Percentiles rank a stretch among this genome's conserved stretches.
These are phyloP conservation scores for Cyclotella baltica DNA, from an alignment of 108 stramenopile genomes.

Conservation along the genomic window DNA sequence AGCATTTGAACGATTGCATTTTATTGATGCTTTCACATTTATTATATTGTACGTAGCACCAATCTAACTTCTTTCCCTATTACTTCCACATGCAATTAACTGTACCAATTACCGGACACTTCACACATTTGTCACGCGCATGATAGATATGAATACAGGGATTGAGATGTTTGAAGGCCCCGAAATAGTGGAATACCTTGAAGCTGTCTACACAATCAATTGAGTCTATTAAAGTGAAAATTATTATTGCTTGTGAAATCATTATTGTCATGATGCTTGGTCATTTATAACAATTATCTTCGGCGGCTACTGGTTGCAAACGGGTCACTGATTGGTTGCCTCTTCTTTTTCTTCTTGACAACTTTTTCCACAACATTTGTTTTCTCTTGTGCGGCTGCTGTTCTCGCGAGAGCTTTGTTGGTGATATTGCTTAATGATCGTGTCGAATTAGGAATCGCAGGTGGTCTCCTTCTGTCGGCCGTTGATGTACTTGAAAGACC, in stretches of 20 bases:
- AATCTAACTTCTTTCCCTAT: no score
- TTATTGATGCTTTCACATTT: no score
- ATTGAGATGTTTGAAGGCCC: slow-evolving; percentile 80
- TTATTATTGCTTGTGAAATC: no score
- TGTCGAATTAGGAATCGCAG: background rate
- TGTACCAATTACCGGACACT: no score
- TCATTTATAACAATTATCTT: no score
- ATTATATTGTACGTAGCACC: no score
- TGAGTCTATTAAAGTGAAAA: no score
- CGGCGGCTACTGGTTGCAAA: slow-evolving; percentile 3
- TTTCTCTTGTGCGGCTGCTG: no score
- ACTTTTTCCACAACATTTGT: background rate
- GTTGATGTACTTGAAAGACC: background rate
- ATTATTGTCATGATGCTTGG: no score
- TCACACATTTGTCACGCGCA: no score
- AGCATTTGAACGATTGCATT: no score
- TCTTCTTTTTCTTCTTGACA: slow-evolving; percentile 7
- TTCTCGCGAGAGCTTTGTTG: slow-evolving; percentile 2
- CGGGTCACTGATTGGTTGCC: slow-evolving; percentile 6
- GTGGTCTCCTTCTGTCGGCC: background rate
- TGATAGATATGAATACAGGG: slow-evolving; percentile 90
- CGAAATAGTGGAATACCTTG: slow-evolving; percentile 88
- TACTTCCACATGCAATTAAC: no score
- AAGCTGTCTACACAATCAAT: slow-evolving; percentile 81
- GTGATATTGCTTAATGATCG: slow-evolving; percentile 16